Conservation (phyloP, 371 early-diverging fungal genomes). For the Thermomucor indicae-seudaticae region DNA sequence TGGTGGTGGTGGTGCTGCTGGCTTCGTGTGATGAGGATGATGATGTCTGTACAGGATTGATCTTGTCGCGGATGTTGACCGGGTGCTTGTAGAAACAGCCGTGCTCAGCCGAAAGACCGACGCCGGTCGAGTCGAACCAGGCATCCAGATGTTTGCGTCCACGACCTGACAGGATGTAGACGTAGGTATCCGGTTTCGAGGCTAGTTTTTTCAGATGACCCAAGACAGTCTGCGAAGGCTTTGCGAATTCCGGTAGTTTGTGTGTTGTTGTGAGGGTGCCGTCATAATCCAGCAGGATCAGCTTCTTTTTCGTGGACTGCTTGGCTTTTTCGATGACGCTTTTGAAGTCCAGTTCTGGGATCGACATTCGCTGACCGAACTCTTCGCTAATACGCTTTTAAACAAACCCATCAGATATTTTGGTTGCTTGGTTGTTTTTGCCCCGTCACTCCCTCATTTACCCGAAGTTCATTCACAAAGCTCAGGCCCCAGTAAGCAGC, state of each 20-base stretch:
- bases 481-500: slow-evolving; percentile 98
- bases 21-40: slow-evolving; percentile 53
- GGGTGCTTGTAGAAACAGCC: slow-evolving; percentile 97
- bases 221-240: slow-evolving; percentile 67
- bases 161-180: slow-evolving; percentile 92
- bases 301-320: slow-evolving; percentile 46
- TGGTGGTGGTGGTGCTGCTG: no score
- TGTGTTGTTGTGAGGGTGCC: slow-evolving; percentile 86
- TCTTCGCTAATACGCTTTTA: slow-evolving; percentile 65
- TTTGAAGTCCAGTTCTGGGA: slow-evolving; percentile 56
- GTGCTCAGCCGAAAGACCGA: slow-evolving; percentile 94
- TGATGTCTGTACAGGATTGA: slow-evolving; percentile 25
- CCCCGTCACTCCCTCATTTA: slow-evolving; percentile 6
- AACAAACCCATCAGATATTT: neutral
- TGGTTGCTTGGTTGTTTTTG: no score
- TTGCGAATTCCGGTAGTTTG: slow-evolving; percentile 88
- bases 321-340: slow-evolving; percentile 35
- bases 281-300: slow-evolving; percentile 94
- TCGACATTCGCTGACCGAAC: slow-evolving; percentile 64
- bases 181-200: slow-evolving; percentile 76
- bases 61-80: slow-evolving; percentile 43
- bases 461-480: slow-evolving; percentile 86
- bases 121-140: slow-evolving; percentile 85
- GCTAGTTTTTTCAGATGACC: slow-evolving; percentile 67
- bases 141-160: slow-evolving; percentile 76